Conservation (phyloP, 2,329 filamentous ascomycete species). For the Cladosporium colombiae region DNA sequence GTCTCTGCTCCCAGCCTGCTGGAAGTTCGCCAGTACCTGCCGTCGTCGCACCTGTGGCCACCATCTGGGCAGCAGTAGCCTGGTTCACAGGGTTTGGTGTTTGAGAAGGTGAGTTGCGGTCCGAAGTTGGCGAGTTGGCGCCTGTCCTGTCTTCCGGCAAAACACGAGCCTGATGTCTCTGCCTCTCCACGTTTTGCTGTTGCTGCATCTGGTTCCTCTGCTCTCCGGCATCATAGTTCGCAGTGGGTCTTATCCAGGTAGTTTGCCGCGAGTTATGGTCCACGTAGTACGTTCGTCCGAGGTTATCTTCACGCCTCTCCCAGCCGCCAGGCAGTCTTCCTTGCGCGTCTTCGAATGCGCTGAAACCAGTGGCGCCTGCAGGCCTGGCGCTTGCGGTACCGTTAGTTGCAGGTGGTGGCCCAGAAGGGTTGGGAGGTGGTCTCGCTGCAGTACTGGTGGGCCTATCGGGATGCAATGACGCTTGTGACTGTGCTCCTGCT, state of each 20-base stretch:
- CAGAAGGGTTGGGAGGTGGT: conserved; percentile 30
- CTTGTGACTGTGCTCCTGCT: conserved; percentile 41
- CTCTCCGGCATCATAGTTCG: conserved; percentile 72
- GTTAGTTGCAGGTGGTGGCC: conserved; percentile 27
- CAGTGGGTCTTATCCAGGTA: conserved; percentile 91
- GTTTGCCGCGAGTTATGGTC: conserved; percentile 97
- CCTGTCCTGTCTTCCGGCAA: conserved; percentile 94
- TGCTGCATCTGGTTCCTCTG: conserved; percentile 80
- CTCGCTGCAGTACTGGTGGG: conserved; percentile 31
- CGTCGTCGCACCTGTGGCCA: conserved; percentile 92
- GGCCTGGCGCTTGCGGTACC: conserved; percentile 35
- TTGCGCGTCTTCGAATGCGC: conserved; percentile 94
- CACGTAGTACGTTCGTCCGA: conserved; percentile 95
- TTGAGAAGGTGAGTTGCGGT: conserved; percentile 38
- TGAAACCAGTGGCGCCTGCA: conserved; percentile 60
- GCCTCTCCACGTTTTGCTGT: conserved; percentile 88
- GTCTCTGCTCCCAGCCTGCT: conserved; percentile 92
- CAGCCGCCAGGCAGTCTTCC: conserved; percentile 89
- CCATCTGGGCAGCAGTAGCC: conserved; percentile 73
- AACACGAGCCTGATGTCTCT: conserved; percentile 92
- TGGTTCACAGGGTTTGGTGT: conserved; percentile 42
- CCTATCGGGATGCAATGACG: conserved; percentile 35
- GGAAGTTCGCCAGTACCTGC: conserved; percentile 93
- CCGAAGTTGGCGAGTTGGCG: conserved; percentile 78
- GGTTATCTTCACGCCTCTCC: conserved; percentile 93